These are phyloP conservation scores for Tylopilus rubrobrunneus DNA, from an alignment of 768 basidiomycete species.

Conservation along the genomic window DNA sequence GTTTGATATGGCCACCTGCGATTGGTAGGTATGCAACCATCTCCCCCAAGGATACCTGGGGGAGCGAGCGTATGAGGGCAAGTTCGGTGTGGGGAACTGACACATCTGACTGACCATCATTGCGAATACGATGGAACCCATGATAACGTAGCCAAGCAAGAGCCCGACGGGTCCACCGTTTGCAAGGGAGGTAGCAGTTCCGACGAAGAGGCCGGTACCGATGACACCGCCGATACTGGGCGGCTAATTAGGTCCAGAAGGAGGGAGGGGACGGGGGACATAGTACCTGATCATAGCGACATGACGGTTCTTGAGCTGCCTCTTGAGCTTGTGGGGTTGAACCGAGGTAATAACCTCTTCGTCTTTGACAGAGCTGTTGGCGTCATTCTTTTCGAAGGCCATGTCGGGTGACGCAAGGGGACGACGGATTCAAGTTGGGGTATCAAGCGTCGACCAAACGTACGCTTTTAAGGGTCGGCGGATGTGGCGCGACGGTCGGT, in stretches of 20 bases:
- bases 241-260: not conserved
- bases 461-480: not conserved
- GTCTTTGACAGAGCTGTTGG: constrained; percentile 20
- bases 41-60: constrained; percentile 55
- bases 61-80: not conserved
- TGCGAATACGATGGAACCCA: constrained; percentile 67
- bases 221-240: constrained; percentile 58
- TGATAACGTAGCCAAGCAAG: constrained; percentile 60
- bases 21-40: constrained; percentile 73
- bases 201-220: constrained; percentile 64
- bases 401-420: not conserved
- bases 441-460: not conserved
- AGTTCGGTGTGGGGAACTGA: not conserved
- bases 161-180: constrained; percentile 73
- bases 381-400: constrained; percentile 20
- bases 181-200: constrained; percentile 47
- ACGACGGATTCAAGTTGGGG: not conserved
- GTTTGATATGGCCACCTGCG: constrained; percentile 74
- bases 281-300: constrained; percentile 78
- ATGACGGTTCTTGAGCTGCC: constrained; percentile 74
- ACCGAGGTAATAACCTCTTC: constrained; percentile 10
- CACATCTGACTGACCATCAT: constrained; percentile 53
- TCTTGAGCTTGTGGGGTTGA: constrained; percentile 33
- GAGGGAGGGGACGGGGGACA: not conserved
- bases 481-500: too few species aligned